Percentiles rank a stretch among this genome's conserved stretches.
These are phyloP conservation scores for Alternaria sp. DNA, from an alignment of 2,329 filamentous ascomycete genomes.

Conservation along the genomic window DNA sequence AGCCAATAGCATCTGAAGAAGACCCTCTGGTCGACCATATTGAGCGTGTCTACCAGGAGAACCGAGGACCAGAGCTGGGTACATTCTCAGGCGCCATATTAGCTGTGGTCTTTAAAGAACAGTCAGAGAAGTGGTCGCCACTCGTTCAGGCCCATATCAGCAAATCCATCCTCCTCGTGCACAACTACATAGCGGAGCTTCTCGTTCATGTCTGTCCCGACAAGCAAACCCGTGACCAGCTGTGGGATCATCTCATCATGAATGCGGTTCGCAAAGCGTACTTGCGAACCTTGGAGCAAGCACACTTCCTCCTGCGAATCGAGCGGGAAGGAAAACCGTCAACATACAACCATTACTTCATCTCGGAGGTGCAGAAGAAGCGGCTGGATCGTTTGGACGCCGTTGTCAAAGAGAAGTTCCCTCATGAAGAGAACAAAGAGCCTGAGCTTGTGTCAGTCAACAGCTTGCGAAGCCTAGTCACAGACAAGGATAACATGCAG, in stretches of 20 bases:
- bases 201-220: conserved; percentile 59
- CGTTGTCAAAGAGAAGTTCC: not conserved
- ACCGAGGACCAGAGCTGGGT: conserved; percentile 9
- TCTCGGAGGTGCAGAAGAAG: conserved; percentile 46
- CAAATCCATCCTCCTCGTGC: conserved; percentile 61
- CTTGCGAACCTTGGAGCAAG: conserved; percentile 58
- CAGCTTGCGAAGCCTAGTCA: not conserved
- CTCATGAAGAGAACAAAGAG: not conserved
- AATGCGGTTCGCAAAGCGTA: conserved; percentile 60
- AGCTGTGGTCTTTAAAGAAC: conserved; percentile 47
- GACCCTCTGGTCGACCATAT: conserved; percentile 16
- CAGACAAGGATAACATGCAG: conserved; percentile 39
- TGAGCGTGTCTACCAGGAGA: conserved; percentile 5
- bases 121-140: conserved; percentile 63
- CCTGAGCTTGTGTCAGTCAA: not conserved
- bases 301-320: conserved; percentile 61
- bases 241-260: conserved; percentile 56
- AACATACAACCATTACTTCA: conserved; percentile 65
- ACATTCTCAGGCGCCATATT: conserved; percentile 24
- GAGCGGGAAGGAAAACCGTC: conserved; percentile 58
- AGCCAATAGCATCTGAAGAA: not conserved
- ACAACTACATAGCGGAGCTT: conserved; percentile 60
- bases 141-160: conserved; percentile 62
- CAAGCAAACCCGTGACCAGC: conserved; percentile 50
- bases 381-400: conserved; percentile 26